A percentile compares a stretch with the other conserved stretches of the same genome.
Evolutionary conservation across 208 protist species (phyloP).

Genomic region (Kentomonas sorsogonicus): DNA sequence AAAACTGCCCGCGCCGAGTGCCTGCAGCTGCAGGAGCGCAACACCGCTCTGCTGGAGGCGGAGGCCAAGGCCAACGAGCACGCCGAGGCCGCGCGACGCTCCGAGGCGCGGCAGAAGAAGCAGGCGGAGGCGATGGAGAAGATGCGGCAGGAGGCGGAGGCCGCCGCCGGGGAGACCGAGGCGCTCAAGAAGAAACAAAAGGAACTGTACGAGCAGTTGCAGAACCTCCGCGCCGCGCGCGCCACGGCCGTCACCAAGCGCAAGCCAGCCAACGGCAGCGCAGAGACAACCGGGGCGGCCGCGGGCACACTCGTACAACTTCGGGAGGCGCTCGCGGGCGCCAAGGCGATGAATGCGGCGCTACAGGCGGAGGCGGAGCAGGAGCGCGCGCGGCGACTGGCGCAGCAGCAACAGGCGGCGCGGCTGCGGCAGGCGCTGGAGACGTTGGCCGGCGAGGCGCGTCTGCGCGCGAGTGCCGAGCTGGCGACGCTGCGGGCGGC

Average conservation of each 20-base stretch:
- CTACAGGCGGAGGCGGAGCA: slow-evolving; percentile 20
- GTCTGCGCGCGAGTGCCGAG: not conserved
- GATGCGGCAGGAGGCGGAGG: slow-evolving; percentile 14
- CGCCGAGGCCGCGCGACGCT: slow-evolving; percentile 15
- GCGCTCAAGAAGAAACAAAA: slow-evolving; percentile 19
- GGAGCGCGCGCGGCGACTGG: too few species aligned
- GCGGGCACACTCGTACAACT: slow-evolving; percentile 9
- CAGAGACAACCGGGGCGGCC: too few species aligned
- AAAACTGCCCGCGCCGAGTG: not conserved
- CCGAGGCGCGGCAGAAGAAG: not conserved
- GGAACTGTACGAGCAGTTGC: slow-evolving; percentile 26
- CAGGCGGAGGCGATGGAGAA: not conserved
- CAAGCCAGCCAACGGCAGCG: too few species aligned
- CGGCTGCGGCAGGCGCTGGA: slow-evolving; percentile 14
- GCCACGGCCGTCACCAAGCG: too few species aligned
- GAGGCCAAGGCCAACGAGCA: not conserved
- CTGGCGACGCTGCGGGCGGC: slow-evolving; percentile 14
- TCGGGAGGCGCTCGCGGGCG: slow-evolving; percentile 8
- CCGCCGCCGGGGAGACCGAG: slow-evolving; percentile 16
- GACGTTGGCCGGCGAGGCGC: slow-evolving; percentile 2
- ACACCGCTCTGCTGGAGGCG: slow-evolving; percentile 3
- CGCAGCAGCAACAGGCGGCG: slow-evolving; percentile 14
- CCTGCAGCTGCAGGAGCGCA: slow-evolving; percentile 11
- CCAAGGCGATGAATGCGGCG: slow-evolving; percentile 17
- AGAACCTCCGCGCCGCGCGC: slow-evolving; percentile 14